These are phyloP conservation scores for Hypoxylon sp. DNA, from an alignment of 2,329 filamentous ascomycete genomes.

Conservation along the genomic window DNA sequence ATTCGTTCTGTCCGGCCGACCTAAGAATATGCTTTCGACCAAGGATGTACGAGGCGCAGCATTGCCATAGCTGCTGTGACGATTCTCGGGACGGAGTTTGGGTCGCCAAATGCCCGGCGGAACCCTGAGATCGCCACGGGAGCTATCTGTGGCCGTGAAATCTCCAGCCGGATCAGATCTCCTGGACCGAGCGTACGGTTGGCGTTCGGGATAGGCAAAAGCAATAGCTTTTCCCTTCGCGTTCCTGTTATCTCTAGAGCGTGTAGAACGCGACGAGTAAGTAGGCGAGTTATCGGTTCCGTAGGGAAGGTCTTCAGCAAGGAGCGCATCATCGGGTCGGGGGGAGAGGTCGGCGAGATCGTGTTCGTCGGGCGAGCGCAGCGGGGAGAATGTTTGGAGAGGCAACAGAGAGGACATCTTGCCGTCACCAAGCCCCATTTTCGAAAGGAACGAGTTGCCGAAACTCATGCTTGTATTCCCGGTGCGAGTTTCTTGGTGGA, in stretches of 20 bases:
- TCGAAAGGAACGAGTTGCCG: slow-evolving; percentile 39
- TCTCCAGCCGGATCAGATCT: slow-evolving; percentile 18
- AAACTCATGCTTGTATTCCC: slow-evolving; percentile 38
- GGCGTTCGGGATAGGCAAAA: slow-evolving; percentile 35
- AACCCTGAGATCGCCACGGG: slow-evolving; percentile 10
- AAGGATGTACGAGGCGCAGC: slow-evolving; percentile 36
- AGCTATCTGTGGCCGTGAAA: slow-evolving; percentile 14
- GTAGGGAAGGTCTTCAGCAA: slow-evolving; percentile 29
- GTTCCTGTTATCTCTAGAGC: slow-evolving; percentile 31
- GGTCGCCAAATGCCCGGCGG: slow-evolving; percentile 37
- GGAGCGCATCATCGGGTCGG: slow-evolving; percentile 41
- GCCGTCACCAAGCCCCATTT: slow-evolving; percentile 38
- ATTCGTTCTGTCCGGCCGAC: slow-evolving; percentile 30
- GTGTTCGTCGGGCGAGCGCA: slow-evolving; percentile 37
- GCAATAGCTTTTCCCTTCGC: slow-evolving; percentile 31
- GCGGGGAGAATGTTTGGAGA: slow-evolving; percentile 34
- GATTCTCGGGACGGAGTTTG: slow-evolving; percentile 31
- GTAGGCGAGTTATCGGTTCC: background rate
- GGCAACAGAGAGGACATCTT: slow-evolving; percentile 37
- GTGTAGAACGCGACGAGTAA: background rate
- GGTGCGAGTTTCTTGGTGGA: background rate
- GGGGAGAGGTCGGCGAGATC: slow-evolving; percentile 45
- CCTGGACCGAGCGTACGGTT: slow-evolving; percentile 32
- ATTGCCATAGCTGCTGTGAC: slow-evolving; percentile 10
- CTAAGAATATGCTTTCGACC: slow-evolving; percentile 42